Conservation (phyloP, 2,329 filamentous ascomycete species). For the Ophiocordyceps camponoti-leonardi region DNA sequence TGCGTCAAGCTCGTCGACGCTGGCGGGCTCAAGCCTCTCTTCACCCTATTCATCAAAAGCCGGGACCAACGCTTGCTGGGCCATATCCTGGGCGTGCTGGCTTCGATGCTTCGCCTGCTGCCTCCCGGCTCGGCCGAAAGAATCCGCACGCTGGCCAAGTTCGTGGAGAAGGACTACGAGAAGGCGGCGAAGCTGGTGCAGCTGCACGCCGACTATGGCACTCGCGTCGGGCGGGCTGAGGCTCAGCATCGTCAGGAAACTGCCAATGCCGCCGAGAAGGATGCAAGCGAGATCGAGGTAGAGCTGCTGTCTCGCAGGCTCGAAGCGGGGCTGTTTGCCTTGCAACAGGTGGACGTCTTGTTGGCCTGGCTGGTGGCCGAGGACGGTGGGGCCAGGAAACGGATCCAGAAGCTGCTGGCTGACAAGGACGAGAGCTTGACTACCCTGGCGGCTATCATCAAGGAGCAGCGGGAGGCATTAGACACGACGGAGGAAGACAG, state of each 20-base stretch:
- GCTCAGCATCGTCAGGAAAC: conserved; percentile 26
- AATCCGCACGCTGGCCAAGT: conserved; percentile 80
- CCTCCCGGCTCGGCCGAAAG: conserved; percentile 62
- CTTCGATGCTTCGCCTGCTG: conserved; percentile 62
- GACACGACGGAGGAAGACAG: conserved; percentile 40
- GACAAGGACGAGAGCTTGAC: conserved; percentile 50
- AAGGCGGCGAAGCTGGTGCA: conserved; percentile 60
- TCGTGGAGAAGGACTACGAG: conserved; percentile 85
- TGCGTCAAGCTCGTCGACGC: conserved; percentile 67
- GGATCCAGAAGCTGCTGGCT: conserved; percentile 44
- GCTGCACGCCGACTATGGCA: conserved; percentile 54
- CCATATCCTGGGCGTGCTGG: conserved; percentile 72
- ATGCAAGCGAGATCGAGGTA: conserved; percentile 36
- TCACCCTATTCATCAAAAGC: conserved; percentile 78
- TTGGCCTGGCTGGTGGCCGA: conserved; percentile 87
- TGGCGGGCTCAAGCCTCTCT: conserved; percentile 69
- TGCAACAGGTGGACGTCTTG: conserved; percentile 72
- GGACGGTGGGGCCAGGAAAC: conserved; percentile 55
- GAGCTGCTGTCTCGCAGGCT: conserved; percentile 62
- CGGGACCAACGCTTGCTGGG: conserved; percentile 52
- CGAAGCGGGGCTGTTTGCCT: conserved; percentile 67
- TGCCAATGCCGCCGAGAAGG: conserved; percentile 5
- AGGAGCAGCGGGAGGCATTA: conserved; percentile 36
- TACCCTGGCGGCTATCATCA: conserved; percentile 48
- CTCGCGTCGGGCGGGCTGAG: conserved; percentile 35